Conservation (phyloP, 192 early-diverging fungal genomes). For the Chytriomyces confervae region DNA sequence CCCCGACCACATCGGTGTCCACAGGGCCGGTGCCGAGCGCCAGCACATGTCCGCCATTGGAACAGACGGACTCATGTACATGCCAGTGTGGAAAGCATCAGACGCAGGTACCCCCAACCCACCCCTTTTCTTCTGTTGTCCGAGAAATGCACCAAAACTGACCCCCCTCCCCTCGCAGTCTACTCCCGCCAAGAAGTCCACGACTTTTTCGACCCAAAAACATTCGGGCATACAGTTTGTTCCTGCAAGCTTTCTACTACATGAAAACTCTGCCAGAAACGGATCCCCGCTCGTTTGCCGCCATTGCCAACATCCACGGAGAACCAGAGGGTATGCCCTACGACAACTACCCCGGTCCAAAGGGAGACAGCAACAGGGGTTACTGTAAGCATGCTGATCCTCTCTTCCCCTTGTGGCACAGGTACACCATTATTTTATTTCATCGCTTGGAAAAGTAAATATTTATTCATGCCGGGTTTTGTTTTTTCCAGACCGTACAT, state of each 20-base stretch:
- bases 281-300: constrained; percentile 13
- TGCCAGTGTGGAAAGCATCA: too few relatives aligned
- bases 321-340: not conserved
- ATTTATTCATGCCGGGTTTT: too few relatives aligned
- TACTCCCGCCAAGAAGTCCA: constrained; percentile 12
- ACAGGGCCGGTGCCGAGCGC: too few relatives aligned
- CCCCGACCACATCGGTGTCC: too few relatives aligned
- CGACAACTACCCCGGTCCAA: constrained; percentile 9
- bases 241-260: constrained; percentile 12
- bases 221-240: not conserved
- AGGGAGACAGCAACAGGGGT: not conserved
- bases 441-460: too few relatives aligned
- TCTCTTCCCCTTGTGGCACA: constrained; percentile 21
- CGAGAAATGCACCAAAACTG: too few relatives aligned
- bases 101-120: too few relatives aligned
- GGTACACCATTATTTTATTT: not conserved
- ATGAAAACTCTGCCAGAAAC: not conserved
- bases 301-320: constrained; percentile 9
- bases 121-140: too few relatives aligned
- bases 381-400: constrained; percentile 7
- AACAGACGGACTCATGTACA: too few relatives aligned
- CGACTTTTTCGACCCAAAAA: constrained; percentile 1
- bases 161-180: not conserved
- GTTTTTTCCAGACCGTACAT: constrained; percentile 10
- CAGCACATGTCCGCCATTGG: too few relatives aligned